phyloP scores from a whole-genome alignment of 2,329 filamentous ascomycete species.

The Fusarium sp. region DNA sequence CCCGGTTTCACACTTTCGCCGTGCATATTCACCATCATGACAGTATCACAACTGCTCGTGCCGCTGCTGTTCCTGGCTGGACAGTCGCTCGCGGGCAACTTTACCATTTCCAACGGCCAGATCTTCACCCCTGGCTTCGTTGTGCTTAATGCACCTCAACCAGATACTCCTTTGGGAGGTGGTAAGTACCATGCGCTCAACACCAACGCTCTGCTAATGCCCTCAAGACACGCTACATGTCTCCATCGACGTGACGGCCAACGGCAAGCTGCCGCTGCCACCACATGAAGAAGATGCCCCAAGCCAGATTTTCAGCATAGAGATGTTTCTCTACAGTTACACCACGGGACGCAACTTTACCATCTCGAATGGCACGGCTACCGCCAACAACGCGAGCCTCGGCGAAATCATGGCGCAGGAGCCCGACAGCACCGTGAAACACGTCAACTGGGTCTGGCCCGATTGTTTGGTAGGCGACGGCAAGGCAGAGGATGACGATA shows the following conservation, averaged over 20 bases:
- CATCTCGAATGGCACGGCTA: slow-evolving; percentile 71
- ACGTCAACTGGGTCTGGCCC: slow-evolving; percentile 80
- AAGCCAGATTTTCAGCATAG: slow-evolving; percentile 72
- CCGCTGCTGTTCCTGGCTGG: slow-evolving; percentile 39
- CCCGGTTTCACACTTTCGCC: background rate
- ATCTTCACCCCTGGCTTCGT: slow-evolving; percentile 77
- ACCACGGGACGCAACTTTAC: slow-evolving; percentile 75
- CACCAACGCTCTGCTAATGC: background rate
- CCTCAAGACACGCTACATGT: slow-evolving; percentile 68
- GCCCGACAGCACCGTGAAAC: slow-evolving; percentile 76
- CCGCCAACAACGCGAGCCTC: slow-evolving; percentile 61
- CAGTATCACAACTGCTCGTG: slow-evolving; percentile 15
- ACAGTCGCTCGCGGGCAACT: slow-evolving; percentile 54
- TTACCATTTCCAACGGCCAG: slow-evolving; percentile 73
- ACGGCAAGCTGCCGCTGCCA: slow-evolving; percentile 72
- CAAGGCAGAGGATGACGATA: slow-evolving; percentile 56
- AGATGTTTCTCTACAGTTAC: slow-evolving; percentile 75
- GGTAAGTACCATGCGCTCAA: slow-evolving; percentile 54
- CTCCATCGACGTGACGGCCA: slow-evolving; percentile 74
- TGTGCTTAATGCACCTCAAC: slow-evolving; percentile 74
- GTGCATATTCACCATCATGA: slow-evolving; percentile 8
- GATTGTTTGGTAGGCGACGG: slow-evolving; percentile 74
- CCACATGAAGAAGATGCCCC: slow-evolving; percentile 65
- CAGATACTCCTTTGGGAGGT: slow-evolving; percentile 72
- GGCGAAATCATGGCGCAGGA: slow-evolving; percentile 73